phyloP scores from a whole-genome alignment of 2,329 filamentous ascomycete species.

The Fusarium penzigii region DNA sequence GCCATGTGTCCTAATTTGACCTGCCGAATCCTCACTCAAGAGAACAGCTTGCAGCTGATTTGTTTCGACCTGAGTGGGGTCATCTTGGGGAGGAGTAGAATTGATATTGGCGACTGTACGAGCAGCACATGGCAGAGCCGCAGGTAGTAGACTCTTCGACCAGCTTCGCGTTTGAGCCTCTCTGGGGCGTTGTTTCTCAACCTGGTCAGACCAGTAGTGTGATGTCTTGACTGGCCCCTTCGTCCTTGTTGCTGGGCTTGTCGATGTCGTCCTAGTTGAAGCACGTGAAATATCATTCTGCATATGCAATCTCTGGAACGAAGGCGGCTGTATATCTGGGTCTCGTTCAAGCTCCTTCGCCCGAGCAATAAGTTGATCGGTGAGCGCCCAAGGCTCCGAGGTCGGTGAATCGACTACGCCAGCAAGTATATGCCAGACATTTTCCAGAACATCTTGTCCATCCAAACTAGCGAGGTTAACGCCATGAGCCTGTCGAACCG shows the following conservation, averaged over 20 bases:
- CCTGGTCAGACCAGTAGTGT: conserved; percentile 32
- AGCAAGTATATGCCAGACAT: conserved; percentile 29
- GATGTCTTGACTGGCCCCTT: conserved; percentile 21
- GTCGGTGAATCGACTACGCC: conserved; percentile 6
- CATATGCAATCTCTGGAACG: not conserved
- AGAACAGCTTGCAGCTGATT: not conserved
- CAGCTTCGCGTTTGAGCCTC: conserved; percentile 16
- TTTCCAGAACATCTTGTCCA: conserved; percentile 36
- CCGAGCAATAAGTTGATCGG: conserved; percentile 37
- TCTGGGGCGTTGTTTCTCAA: conserved; percentile 11
- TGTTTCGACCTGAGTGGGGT: not conserved
- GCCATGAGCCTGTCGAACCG: conserved; percentile 22
- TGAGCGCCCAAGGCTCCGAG: conserved; percentile 34
- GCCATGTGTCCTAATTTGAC: not conserved
- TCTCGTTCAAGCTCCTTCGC: conserved; percentile 32
- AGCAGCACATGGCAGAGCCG: not conserved
- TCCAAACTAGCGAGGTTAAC: conserved; percentile 26
- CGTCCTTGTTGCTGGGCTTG: conserved; percentile 7
- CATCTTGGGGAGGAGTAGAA: not conserved
- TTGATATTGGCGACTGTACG: not conserved
- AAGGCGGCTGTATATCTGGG: conserved; percentile 16
- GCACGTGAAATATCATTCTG: not conserved
- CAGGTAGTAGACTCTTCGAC: not conserved
- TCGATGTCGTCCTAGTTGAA: not conserved
- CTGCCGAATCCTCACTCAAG: not conserved